Evolutionary conservation across 331 rosid species (phyloP), one percentile per base, ranked within the genome.

Genomic region (Telfairia occidentalis): DNA sequence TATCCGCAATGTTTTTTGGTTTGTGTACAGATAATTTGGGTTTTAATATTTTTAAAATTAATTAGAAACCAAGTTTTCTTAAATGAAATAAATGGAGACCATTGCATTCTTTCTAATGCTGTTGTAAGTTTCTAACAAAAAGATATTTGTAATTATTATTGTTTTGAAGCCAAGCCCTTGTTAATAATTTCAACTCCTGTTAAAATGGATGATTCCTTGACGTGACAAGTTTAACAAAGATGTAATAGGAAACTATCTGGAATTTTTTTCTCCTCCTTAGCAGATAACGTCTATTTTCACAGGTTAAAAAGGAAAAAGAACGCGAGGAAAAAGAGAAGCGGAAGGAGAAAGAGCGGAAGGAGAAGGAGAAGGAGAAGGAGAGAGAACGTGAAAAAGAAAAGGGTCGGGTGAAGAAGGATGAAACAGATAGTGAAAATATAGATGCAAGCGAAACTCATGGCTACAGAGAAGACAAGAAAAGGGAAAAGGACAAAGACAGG

Each of bases 311-410:
- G 49, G 98, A 90, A 79, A 90, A 61, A 83, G 96, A 95, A 63
- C 89, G 89, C 72, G 97, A 92, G 67, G 97, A 89, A 81, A 90
- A 88, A 80, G 98, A 92, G 71, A 92, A 90, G 80, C 84, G 91
- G 21, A 73, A 81, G 78, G 81, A 87, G 71, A 86, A 80, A 59
- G 78, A 93, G 71, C 79, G 82, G 26, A 86, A 89, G 81, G 97
- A 92, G 71, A 90, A 88, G 82, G 97, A 90, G 26, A 86, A 89
- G 81, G 97, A 92, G 71, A 90, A 88, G 82, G 97, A 90, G 28
- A 83, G 85, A 81, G 97, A 91, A n/a, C 94, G 91, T 3, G 98
- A 95, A 81, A 95, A 87, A 76, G 97, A 92, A 19, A 92, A 88
- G 81, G 85, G 86, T 1, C 90, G 96, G 43, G 81, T 87, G 57